Percentiles rank a stretch among this genome's conserved stretches.
Conservation (phyloP, 495 filamentous ascomycete genomes). For the Penicillium maclennaniae region DNA sequence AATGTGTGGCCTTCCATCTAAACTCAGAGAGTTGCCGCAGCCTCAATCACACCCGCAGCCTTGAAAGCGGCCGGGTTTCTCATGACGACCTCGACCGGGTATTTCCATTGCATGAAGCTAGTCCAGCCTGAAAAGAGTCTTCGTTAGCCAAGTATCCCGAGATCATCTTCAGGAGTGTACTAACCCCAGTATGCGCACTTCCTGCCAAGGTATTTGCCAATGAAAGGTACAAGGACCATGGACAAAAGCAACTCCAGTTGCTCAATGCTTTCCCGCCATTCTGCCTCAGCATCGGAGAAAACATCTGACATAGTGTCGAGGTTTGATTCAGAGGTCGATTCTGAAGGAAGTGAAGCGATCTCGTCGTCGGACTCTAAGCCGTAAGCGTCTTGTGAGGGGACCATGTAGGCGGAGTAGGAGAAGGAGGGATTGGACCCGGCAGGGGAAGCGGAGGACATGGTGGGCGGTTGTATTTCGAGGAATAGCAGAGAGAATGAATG, state of each 20-base stretch:
- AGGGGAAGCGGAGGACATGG: constrained; percentile 29
- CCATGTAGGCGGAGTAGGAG: constrained; percentile 42
- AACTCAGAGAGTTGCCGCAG: constrained; percentile 63
- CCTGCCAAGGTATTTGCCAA: constrained; percentile 89
- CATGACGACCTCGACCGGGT: constrained; percentile 62
- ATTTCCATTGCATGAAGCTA: constrained; percentile 74
- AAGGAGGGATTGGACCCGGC: constrained; percentile 41
- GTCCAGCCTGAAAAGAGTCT: constrained; percentile 55
- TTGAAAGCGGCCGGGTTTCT: constrained; percentile 57
- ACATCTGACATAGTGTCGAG: constrained; percentile 52
- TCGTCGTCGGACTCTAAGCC: constrained; percentile 57
- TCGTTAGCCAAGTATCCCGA: neutral
- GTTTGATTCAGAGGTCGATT: constrained; percentile 57
- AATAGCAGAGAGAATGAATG: constrained; percentile 8
- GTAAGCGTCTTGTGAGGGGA: constrained; percentile 39
- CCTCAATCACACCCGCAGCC: constrained; percentile 63
- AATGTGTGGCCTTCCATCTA: neutral
- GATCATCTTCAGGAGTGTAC: constrained; percentile 4
- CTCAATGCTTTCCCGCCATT: constrained; percentile 91
- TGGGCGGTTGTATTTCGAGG: constrained; percentile 11
- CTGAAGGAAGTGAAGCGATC: constrained; percentile 74
- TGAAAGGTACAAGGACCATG: constrained; percentile 89
- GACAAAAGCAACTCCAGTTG: constrained; percentile 88
- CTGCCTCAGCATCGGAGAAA: constrained; percentile 77
- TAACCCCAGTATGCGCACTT: constrained; percentile 95